Percentiles rank a stretch among this genome's conserved stretches.
Evolutionary conservation across 176 grass and related monocot genomes (phyloP).

Genomic region (Saccharum spontaneum): DNA sequence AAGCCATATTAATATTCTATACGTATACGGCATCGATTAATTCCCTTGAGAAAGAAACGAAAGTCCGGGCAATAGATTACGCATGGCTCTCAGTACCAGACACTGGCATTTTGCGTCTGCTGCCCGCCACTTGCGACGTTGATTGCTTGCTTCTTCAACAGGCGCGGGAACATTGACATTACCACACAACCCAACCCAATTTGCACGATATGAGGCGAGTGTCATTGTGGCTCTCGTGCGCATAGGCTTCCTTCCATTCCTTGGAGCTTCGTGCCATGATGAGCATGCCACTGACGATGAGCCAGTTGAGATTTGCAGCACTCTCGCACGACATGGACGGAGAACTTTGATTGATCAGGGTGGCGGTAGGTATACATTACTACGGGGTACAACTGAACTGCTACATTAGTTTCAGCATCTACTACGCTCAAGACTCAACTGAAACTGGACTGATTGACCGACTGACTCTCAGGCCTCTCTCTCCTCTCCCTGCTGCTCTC

Average conservation of each 20-base stretch:
- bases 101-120: not conserved
- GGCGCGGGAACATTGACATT: not conserved
- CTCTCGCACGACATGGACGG: not conserved
- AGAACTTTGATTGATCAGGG: not conserved
- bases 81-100: not conserved
- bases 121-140: not conserved
- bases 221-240: too few relatives aligned
- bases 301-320: too few relatives aligned
- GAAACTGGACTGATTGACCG: not conserved
- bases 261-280: not conserved
- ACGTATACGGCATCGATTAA: too few relatives aligned
- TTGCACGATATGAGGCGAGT: too few relatives aligned
- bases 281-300: too few relatives aligned
- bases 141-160: not conserved
- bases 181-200: too few relatives aligned
- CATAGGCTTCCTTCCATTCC: too few relatives aligned
- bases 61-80: not conserved
- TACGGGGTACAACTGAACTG: not conserved
- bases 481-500: not conserved
- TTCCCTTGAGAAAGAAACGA: too few relatives aligned
- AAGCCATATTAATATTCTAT: not conserved
- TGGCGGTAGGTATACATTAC: not conserved
- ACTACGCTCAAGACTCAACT: not conserved
- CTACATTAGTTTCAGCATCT: conserved; percentile 23
- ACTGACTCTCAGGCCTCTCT: not conserved